These are phyloP conservation scores for Vachellia collinsii DNA, from an alignment of 306 rosid species.

Conservation along the genomic window DNA sequence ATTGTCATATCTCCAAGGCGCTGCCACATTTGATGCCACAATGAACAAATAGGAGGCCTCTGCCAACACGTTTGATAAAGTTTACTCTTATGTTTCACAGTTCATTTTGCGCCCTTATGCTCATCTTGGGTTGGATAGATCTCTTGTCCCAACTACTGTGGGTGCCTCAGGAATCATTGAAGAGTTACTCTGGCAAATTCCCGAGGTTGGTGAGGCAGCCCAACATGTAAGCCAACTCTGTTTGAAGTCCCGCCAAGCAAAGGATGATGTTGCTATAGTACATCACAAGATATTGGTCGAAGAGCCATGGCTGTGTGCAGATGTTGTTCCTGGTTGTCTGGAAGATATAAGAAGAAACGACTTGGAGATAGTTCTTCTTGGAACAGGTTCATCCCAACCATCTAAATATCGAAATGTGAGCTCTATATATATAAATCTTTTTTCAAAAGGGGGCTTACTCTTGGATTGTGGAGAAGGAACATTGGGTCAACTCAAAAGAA, in stretches of 20 bases:
- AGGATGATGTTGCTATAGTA: conserved; percentile 40
- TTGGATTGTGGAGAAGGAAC: conserved; percentile 98
- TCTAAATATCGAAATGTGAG: conserved; percentile 93
- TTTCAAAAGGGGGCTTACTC: conserved; percentile 78
- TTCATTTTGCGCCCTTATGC: conserved; percentile 85
- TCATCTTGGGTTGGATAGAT: conserved; percentile 78
- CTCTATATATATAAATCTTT: conserved; percentile 84
- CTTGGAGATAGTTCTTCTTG: conserved; percentile 94
- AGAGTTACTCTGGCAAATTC: conserved; percentile 75
- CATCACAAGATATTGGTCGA: conserved; percentile 55
- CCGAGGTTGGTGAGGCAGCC: conserved; percentile 78
- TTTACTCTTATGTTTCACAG: conserved; percentile 50
- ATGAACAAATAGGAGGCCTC: not conserved
- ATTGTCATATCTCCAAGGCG: not conserved
- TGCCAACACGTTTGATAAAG: conserved; percentile 32
- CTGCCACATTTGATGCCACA: conserved; percentile 14
- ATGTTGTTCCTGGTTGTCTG: conserved; percentile 71
- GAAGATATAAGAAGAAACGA: conserved; percentile 84
- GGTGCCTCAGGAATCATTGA: conserved; percentile 58
- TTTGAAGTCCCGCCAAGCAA: conserved; percentile 46
- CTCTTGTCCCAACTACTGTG: conserved; percentile 60
- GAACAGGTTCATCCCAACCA: conserved; percentile 98
- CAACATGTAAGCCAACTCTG: conserved; percentile 69
- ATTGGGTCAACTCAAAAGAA: conserved; percentile 91
- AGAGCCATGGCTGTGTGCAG: conserved; percentile 79